phyloP scores from a whole-genome alignment of 2,329 filamentous ascomycete species.

The Pestalotiopsis sp. region DNA sequence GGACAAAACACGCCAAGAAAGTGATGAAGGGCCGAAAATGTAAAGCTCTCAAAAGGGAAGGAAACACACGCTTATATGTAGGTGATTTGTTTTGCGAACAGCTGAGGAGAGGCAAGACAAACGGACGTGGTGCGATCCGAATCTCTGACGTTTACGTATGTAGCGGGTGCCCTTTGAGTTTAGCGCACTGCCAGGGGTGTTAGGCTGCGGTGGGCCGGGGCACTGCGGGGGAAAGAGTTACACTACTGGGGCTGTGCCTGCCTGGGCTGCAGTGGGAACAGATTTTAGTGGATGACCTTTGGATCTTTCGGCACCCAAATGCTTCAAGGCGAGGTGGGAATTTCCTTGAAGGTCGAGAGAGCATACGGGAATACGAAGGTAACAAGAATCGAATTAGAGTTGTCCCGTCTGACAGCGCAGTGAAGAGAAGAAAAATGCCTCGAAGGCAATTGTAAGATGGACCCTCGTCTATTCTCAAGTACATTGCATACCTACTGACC shows the following conservation, averaged over 20 bases:
- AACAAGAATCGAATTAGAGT: not conserved
- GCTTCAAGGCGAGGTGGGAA: not conserved
- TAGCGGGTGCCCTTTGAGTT: not conserved
- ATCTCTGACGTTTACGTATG: conserved; percentile 6
- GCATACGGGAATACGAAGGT: not conserved
- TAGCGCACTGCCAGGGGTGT: not conserved
- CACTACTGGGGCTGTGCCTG: not conserved
- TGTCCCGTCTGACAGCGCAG: not conserved
- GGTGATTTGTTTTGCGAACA: not conserved
- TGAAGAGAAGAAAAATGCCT: not conserved
- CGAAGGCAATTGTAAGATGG: not conserved
- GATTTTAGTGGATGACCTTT: not conserved
- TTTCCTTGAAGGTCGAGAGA: not conserved
- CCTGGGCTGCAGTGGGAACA: not conserved
- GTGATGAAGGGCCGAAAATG: not conserved
- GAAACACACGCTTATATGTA: conserved; percentile 8
- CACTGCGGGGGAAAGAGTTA: not conserved
- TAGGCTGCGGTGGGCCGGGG: not conserved
- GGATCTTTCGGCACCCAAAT: not conserved
- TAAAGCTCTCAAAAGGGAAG: not conserved
- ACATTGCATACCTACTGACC: not conserved
- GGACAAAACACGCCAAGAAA: not conserved
- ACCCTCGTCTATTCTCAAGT: not conserved
- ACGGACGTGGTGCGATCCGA: conserved; percentile 6
- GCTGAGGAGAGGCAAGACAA: not conserved